These are phyloP conservation scores for Sistotremastrum suecicum DNA, from an alignment of 768 basidiomycete species.

Conservation along the genomic window DNA sequence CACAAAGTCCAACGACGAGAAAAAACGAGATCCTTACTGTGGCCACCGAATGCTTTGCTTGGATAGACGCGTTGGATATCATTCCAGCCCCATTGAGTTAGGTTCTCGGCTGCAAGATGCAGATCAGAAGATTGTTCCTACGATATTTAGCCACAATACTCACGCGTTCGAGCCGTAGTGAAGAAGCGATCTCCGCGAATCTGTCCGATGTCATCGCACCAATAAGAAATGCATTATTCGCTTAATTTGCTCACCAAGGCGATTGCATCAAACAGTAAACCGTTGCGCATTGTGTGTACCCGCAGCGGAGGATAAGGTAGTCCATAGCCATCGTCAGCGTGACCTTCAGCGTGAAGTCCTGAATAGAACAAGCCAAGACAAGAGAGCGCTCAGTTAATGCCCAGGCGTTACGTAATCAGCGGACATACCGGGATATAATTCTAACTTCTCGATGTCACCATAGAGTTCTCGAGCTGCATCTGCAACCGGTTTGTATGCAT, in stretches of 20 bases:
- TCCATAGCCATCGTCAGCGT: constrained; percentile 11
- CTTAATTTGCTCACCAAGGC: constrained; percentile 15
- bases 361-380: constrained; percentile 1
- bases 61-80: constrained; percentile 8
- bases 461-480: constrained; percentile 10
- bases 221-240: constrained; percentile 13
- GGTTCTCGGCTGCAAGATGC: constrained; percentile 7
- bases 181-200: constrained; percentile 17
- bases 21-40: constrained; percentile 3
- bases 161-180: constrained; percentile 14
- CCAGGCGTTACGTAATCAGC: neutral
- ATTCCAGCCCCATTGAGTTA: constrained; percentile 15
- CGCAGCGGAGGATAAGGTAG: neutral
- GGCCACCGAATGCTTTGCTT: constrained; percentile 11
- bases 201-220: constrained; percentile 9
- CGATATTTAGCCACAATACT: neutral
- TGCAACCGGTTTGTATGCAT: constrained; percentile 12
- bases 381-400: neutral
- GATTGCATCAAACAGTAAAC: neutral
- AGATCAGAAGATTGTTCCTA: neutral
- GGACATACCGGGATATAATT: constrained; percentile 13
- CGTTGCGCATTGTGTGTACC: too few species aligned
- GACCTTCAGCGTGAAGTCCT: constrained; percentile 15
- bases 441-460: constrained; percentile 15
- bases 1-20: constrained; percentile 4